Conservation (phyloP, 176 grass and related monocot species). For the Rhynchospora pubera region DNA sequence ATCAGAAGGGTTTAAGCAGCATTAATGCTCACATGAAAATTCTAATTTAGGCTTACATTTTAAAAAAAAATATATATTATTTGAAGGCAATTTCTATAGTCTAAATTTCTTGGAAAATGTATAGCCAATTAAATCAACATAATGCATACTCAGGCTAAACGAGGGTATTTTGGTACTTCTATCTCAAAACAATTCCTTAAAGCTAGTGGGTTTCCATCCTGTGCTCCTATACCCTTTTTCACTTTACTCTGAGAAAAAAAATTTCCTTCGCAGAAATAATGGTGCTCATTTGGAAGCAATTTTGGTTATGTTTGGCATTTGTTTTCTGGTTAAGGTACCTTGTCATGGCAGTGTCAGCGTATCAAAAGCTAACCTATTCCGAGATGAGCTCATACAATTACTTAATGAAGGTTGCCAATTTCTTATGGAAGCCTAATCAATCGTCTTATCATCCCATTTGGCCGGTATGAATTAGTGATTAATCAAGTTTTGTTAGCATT, state of each 20-base stretch:
- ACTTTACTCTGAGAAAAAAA: background rate
- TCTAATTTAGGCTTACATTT: background rate
- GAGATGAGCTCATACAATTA: background rate
- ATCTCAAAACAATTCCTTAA: background rate
- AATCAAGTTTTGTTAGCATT: background rate
- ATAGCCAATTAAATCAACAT: background rate
- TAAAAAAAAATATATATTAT: background rate
- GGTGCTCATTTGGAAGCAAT: background rate
- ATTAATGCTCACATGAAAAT: background rate
- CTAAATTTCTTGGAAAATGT: constrained; percentile 1
- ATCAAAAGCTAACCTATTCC: background rate
- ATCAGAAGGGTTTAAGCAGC: too few species aligned
- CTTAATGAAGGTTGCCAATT: background rate
- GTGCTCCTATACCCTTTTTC: background rate
- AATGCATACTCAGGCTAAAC: background rate
- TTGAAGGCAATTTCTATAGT: background rate
- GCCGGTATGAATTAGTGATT: constrained; percentile 2
- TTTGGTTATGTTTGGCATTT: constrained; percentile 3
- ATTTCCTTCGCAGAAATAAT: constrained; percentile 12
- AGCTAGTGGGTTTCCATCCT: background rate
- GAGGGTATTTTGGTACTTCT: constrained; percentile 8
- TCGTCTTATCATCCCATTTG: background rate
- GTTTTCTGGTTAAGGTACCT: background rate
- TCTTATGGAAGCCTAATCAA: background rate
- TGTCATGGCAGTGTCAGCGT: background rate